Conservation (phyloP, 2,329 filamentous ascomycete species). For the Podosphaera leucotricha region DNA sequence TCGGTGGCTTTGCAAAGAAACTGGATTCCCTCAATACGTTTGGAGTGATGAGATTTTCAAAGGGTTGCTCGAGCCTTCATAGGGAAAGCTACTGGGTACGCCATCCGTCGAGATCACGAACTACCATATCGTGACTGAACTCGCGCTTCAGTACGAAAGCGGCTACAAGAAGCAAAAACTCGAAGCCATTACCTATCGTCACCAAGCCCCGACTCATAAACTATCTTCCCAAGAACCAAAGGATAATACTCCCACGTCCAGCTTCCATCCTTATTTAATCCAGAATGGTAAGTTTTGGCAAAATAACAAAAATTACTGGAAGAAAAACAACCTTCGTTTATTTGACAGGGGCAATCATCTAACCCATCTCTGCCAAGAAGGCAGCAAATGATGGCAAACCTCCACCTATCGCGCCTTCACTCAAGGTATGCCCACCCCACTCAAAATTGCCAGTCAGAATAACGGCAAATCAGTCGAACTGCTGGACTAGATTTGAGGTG, state of each 20-base stretch:
- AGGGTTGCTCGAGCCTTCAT: background rate
- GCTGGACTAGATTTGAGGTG: too few species aligned
- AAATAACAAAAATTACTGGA: background rate
- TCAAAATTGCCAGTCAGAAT: too few species aligned
- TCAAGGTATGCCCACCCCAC: background rate
- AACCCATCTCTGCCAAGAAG: background rate
- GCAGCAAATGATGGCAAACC: conserved; percentile 1
- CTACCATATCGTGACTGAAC: background rate
- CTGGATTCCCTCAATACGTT: background rate
- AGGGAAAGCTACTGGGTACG: background rate
- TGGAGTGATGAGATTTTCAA: background rate
- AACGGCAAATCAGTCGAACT: too few species aligned
- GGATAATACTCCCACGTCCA: background rate
- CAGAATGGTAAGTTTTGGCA: background rate
- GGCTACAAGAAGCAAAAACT: background rate
- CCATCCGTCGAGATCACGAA: background rate
- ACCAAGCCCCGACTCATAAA: background rate
- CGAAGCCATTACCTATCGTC: background rate
- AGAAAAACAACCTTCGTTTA: background rate
- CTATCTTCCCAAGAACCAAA: background rate
- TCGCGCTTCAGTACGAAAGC: background rate
- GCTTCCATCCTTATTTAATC: background rate
- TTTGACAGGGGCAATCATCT: background rate
- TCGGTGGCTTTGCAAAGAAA: background rate
- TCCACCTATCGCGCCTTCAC: background rate